phyloP scores from a whole-genome alignment of 2,329 filamentous ascomycete genomes.

The Periconia sp. region DNA sequence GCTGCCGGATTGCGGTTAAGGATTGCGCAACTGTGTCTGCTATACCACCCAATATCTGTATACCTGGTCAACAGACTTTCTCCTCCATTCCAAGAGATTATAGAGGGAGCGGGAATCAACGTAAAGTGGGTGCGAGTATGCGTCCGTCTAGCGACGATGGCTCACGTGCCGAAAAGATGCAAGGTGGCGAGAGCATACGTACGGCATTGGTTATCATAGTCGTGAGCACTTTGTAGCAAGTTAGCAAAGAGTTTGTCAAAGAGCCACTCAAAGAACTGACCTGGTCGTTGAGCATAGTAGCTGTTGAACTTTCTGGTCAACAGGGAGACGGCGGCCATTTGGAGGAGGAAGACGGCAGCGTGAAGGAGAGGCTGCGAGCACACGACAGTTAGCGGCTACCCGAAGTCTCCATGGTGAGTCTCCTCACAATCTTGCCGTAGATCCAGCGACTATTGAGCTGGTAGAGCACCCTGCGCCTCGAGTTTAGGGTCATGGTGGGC shows the following conservation, averaged over 20 bases:
- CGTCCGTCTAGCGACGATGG: too few relatives aligned
- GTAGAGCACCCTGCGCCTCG: slow-evolving; percentile 63
- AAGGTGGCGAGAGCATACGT: slow-evolving; percentile 44
- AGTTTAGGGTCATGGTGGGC: slow-evolving; percentile 42
- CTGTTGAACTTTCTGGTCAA: slow-evolving; percentile 87
- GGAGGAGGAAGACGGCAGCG: slow-evolving; percentile 80
- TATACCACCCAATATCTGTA: slow-evolving; percentile 78
- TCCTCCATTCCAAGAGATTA: neutral
- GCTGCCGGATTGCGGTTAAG: slow-evolving; percentile 80
- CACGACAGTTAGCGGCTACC: slow-evolving; percentile 12
- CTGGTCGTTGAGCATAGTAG: slow-evolving; percentile 89
- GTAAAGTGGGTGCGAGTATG: neutral
- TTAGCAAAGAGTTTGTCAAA: slow-evolving; percentile 19
- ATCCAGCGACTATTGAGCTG: slow-evolving; percentile 75
- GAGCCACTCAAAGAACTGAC: too few relatives aligned
- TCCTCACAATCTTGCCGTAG: slow-evolving; percentile 74
- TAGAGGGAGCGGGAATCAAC: too few relatives aligned
- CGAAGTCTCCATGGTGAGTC: slow-evolving; percentile 34
- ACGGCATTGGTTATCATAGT: slow-evolving; percentile 99
- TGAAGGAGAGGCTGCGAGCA: slow-evolving; percentile 79
- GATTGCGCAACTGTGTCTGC: slow-evolving; percentile 96
- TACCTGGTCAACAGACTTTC: slow-evolving; percentile 7
- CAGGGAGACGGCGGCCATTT: slow-evolving; percentile 85
- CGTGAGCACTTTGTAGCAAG: slow-evolving; percentile 72
- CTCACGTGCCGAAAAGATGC: too few relatives aligned